A percentile compares a stretch with the other conserved stretches of the same genome.
Conservation (phyloP, 495 filamentous ascomycete species). For the Tuber borchii region DNA sequence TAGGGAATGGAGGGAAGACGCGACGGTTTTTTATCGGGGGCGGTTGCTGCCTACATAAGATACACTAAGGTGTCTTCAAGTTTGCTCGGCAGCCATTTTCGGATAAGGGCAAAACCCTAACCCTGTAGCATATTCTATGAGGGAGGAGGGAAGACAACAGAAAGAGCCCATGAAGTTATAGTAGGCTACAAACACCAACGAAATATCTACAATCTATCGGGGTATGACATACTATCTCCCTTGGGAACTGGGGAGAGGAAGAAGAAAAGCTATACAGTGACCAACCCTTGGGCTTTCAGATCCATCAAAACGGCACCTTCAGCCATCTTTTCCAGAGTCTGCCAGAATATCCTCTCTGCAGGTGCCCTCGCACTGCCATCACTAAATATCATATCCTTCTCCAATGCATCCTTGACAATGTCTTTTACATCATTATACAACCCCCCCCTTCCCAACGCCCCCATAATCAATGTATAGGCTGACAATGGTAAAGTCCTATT, state of each 20-base stretch:
- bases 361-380: background rate
- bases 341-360: background rate
- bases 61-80: background rate
- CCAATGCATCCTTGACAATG: constrained; percentile 21
- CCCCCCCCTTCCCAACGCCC: constrained; percentile 12
- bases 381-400: constrained; percentile 4
- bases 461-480: constrained; percentile 27
- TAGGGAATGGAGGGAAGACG: background rate
- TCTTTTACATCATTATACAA: constrained; percentile 26
- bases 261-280: background rate
- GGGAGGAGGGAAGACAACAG: background rate
- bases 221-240: background rate
- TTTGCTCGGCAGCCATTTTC: background rate
- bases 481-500: constrained; percentile 13
- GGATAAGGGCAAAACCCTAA: background rate
- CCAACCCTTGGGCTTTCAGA: constrained; percentile 1
- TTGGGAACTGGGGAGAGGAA: background rate
- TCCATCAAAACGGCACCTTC: background rate
- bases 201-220: background rate
- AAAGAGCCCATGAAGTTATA: background rate
- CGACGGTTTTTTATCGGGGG: background rate
- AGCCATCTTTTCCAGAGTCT: background rate
- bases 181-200: background rate
- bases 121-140: background rate
- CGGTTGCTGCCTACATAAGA: background rate